Evolutionary conservation across 495 filamentous ascomycete genomes (phyloP), one percentile per base, ranked within the genome.

Genomic region (Penicillium ochrochloron): DNA sequence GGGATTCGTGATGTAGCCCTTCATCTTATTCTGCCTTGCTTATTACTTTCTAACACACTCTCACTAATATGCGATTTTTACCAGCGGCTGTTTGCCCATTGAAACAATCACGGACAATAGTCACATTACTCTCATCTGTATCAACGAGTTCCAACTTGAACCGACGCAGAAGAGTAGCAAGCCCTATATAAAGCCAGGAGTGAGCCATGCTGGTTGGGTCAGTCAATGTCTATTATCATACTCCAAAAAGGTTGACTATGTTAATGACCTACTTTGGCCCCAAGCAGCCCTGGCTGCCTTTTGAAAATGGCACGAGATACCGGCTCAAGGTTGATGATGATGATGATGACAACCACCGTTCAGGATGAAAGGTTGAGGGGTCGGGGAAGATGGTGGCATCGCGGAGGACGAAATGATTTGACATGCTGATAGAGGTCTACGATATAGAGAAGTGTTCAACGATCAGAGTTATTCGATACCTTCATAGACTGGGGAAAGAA

Each of bases 211-310:
- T 52, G 14, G 5, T n/a, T 1, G 3, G 2, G 48, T 52, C 25
- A 52, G 48, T 29, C 15, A 3, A 52, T 10, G 0, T 14, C n/a
- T 17, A 15, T 51, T 17, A 15, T 51, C 14, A 10, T 31, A 9
- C 15, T 9, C 48, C 11, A n/a, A 29, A 14, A 12, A 52, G 17
- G 0, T 2, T 17, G 2, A 37, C 1, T 17, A 41, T 17, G 37
- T 17, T 14, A 4, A 17, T 41, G 25, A 17, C 48, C 8, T 29
- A 52, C 48, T 52, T 52, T 1, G 48, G 48, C 5, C 48, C 48
- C 48, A 52, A 31, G 10, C 48, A 52, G 48, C 48, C 48, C 25
- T 52, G 48, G 15, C 48, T 52, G n/a, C 48, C 48, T 52, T 52
- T 52, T 9, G 48, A 52, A n/a, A 52, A 52, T 31, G 48, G 48